Evolutionary conservation across 2,329 filamentous ascomycete species (phyloP).

Genomic region (Neonectria sp.): DNA sequence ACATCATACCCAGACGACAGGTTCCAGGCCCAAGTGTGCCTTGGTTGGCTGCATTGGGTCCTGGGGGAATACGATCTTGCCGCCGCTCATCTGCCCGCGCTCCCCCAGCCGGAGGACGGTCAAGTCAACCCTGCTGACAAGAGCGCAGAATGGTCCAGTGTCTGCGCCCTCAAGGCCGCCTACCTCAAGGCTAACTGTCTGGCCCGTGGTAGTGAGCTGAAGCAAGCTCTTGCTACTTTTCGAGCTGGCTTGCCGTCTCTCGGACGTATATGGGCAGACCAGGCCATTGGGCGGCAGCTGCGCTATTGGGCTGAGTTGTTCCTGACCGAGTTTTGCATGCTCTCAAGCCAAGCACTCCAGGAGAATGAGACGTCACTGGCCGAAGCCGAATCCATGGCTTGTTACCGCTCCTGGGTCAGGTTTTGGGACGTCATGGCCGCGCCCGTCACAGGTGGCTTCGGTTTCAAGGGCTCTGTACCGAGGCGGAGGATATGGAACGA

Average conservation of each 20-base stretch:
- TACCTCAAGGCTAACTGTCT: constrained; percentile 82
- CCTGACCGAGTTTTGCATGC: constrained; percentile 81
- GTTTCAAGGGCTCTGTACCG: constrained; percentile 71
- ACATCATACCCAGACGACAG: constrained; percentile 68
- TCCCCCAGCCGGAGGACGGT: constrained; percentile 70
- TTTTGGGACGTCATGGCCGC: constrained; percentile 74
- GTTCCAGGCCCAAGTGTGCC: constrained; percentile 86
- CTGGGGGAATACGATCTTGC: constrained; percentile 76
- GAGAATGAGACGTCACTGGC: constrained; percentile 65
- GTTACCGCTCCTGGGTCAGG: constrained; percentile 77
- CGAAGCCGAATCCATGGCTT: constrained; percentile 68
- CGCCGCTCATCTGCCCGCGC: constrained; percentile 71
- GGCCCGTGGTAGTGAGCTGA: constrained; percentile 62
- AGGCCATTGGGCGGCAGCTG: constrained; percentile 74
- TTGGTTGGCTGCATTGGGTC: constrained; percentile 89
- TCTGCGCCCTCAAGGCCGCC: constrained; percentile 84
- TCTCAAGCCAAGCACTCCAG: constrained; percentile 73
- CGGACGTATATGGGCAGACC: constrained; percentile 64
- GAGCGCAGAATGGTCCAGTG: constrained; percentile 82
- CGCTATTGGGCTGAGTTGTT: constrained; percentile 85
- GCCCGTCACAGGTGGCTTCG: constrained; percentile 67
- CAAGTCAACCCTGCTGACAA: constrained; percentile 67
- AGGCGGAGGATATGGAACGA: constrained; percentile 84
- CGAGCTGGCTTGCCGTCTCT: constrained; percentile 77
- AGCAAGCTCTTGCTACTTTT: constrained; percentile 77